These are phyloP conservation scores for Vitellaria paradoxa DNA, from an alignment of 179 eudicot species.

Conservation along the genomic window DNA sequence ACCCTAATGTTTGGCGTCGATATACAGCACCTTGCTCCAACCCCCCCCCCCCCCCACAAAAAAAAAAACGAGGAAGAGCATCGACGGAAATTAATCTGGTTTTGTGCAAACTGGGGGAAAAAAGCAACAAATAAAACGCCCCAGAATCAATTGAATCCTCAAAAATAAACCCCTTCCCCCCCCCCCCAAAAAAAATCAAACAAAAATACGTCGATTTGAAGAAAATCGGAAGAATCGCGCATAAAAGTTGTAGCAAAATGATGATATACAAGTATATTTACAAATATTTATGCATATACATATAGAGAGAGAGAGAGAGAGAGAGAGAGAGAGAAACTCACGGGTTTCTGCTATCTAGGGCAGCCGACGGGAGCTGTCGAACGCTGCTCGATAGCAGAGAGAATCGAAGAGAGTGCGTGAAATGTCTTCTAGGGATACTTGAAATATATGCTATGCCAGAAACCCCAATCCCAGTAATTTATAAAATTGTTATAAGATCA, in stretches of 20 bases:
- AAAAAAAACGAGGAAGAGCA: neutral
- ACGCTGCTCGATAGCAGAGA: neutral
- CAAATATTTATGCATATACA: neutral
- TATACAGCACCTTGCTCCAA: neutral
- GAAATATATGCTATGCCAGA: neutral
- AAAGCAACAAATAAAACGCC: neutral
- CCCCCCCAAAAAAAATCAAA: neutral
- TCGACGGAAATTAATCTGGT: neutral
- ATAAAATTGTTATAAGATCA: neutral
- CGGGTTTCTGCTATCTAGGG: conserved; percentile 4
- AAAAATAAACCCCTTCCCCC: no score
- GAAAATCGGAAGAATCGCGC: neutral
- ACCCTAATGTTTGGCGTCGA: conserved; percentile 4
- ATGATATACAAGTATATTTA: neutral
- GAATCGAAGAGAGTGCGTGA: neutral
- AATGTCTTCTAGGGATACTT: neutral
- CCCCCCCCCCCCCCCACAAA: no score
- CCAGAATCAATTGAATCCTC: neutral
- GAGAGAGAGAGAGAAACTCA: neutral
- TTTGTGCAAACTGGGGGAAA: neutral
- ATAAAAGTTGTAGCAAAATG: neutral
- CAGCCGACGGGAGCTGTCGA: conserved; percentile 6
- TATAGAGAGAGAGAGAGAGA: no score
- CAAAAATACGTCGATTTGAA: neutral
- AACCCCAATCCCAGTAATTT: neutral